Conservation (phyloP, 371 early-diverging fungal genomes). For the Mucor indicus region DNA sequence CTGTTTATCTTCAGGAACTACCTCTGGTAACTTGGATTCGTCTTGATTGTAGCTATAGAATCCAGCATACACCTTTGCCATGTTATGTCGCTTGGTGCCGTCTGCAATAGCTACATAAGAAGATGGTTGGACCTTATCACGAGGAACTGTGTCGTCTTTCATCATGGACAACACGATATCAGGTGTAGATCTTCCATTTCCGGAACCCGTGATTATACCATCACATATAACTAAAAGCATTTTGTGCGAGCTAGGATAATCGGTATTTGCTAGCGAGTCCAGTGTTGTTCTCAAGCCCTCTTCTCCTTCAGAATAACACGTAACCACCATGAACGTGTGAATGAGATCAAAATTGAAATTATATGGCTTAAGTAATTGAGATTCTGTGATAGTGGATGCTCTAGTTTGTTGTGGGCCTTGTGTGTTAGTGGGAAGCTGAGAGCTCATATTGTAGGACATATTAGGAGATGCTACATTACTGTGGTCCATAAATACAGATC, state of each 20-base stretch:
- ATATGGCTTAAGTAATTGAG: constrained; percentile 22
- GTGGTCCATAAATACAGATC: not conserved
- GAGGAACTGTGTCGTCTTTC: constrained; percentile 63
- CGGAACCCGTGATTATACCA: constrained; percentile 73
- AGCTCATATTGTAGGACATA: constrained; percentile 11
- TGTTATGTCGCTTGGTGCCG: constrained; percentile 84
- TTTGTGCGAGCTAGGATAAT: constrained; percentile 80
- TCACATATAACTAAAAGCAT: constrained; percentile 83
- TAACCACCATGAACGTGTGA: constrained; percentile 60
- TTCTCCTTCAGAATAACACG: constrained; percentile 85
- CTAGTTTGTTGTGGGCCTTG: not conserved
- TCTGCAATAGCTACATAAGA: constrained; percentile 87
- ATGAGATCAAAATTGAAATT: constrained; percentile 49
- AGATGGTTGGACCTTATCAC: constrained; percentile 53
- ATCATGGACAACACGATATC: constrained; percentile 74
- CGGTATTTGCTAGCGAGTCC: constrained; percentile 83
- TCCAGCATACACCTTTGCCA: constrained; percentile 87
- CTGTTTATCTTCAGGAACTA: constrained; percentile 40
- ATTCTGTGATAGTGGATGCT: not conserved
- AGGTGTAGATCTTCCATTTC: constrained; percentile 66
- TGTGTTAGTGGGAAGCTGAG: constrained; percentile 3
- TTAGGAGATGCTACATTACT: not conserved
- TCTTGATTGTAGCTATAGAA: constrained; percentile 61
- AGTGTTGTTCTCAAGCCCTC: constrained; percentile 83
- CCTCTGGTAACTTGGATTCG: constrained; percentile 26